Conservation (phyloP, 176 grass and related monocot genomes). For the Panicum miliaceum region DNA sequence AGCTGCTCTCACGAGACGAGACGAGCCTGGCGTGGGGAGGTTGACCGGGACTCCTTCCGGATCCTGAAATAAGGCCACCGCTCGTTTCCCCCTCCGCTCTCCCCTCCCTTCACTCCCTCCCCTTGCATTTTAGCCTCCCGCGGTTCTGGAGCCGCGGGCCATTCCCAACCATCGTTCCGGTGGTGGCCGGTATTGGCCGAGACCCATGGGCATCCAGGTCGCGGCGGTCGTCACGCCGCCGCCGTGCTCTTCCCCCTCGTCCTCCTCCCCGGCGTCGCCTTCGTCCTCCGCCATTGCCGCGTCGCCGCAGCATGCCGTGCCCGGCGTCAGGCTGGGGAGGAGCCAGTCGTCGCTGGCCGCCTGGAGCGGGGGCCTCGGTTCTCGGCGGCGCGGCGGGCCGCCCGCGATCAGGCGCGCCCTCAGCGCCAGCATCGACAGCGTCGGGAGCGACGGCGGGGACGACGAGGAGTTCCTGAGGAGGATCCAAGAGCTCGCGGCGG, state of each 20-base stretch:
- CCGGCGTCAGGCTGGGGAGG: conserved; percentile 48
- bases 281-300: conserved; percentile 48
- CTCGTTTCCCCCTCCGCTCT: conserved; percentile 47
- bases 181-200: conserved; percentile 48
- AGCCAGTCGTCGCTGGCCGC: conserved; percentile 56
- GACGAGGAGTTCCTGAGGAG: conserved; percentile 66
- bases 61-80: conserved; percentile 63
- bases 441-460: conserved; percentile 54
- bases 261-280: conserved; percentile 38
- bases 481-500: conserved; percentile 65
- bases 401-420: conserved; percentile 42
- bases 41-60: conserved; percentile 53
- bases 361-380: conserved; percentile 7
- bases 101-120: conserved; percentile 3
- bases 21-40: background rate
- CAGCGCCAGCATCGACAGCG: conserved; percentile 58
- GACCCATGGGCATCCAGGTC: conserved; percentile 50
- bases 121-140: conserved; percentile 46
- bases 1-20: conserved; percentile 45
- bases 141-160: conserved; percentile 46
- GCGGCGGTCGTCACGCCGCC: conserved; percentile 35
- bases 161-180: conserved; percentile 54
- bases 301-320: conserved; percentile 40
- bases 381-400: conserved; percentile 8
- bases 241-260: conserved; percentile 26